Evolutionary conservation across 441 rosid species (phyloP).

Genomic region (Melastoma candidum): DNA sequence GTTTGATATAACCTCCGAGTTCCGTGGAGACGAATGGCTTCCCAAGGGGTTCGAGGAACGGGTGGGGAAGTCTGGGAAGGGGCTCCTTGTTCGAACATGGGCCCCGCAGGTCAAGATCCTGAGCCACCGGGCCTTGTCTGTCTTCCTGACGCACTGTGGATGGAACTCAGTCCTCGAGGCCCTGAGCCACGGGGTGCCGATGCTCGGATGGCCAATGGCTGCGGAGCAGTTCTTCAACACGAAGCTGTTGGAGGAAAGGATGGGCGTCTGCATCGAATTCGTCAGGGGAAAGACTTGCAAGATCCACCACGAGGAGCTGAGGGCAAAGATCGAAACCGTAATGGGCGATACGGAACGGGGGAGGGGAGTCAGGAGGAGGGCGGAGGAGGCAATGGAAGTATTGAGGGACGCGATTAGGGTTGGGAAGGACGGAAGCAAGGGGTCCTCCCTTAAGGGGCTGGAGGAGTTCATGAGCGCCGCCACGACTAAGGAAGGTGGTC

Average conservation of each 20-base stretch:
- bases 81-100: constrained; percentile 49
- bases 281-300: constrained; percentile 56
- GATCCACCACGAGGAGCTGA: constrained; percentile 31
- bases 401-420: constrained; percentile 29
- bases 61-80: constrained; percentile 27
- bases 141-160: constrained; percentile 71
- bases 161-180: constrained; percentile 76
- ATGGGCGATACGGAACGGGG: constrained; percentile 38
- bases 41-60: constrained; percentile 46
- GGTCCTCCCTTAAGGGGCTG: constrained; percentile 46
- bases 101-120: constrained; percentile 65
- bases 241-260: constrained; percentile 43
- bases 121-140: constrained; percentile 39
- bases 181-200: constrained; percentile 46
- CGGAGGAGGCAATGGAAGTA: constrained; percentile 27
- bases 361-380: constrained; percentile 33
- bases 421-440: constrained; percentile 16
- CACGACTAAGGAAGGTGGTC: neutral
- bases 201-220: constrained; percentile 76
- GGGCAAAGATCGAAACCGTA: constrained; percentile 36
- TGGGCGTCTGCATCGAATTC: constrained; percentile 53
- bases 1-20: constrained; percentile 39
- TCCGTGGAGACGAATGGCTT: constrained; percentile 34
- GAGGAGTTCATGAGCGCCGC: constrained; percentile 51
- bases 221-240: constrained; percentile 73